phyloP scores from a whole-genome alignment of 257 asterid genomes.

The Solanum habrochaites region DNA sequence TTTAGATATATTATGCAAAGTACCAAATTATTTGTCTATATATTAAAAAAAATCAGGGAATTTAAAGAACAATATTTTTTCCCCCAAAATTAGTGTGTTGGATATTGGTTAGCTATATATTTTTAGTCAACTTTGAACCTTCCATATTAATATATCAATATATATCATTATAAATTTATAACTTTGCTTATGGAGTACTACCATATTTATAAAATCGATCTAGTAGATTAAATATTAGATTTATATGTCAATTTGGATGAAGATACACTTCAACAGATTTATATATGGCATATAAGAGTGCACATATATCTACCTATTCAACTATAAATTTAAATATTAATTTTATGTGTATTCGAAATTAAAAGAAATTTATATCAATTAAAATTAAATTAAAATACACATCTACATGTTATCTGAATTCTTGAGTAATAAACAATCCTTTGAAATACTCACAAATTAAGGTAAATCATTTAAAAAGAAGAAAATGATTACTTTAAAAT shows the following conservation, averaged over 20 bases:
- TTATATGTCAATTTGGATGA: background rate
- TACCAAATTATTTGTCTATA: background rate
- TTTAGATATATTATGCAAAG: background rate
- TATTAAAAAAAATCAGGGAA: background rate
- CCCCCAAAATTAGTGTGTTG: background rate
- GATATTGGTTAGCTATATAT: background rate
- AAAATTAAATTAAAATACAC: too few relatives aligned
- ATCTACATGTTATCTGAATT: too few relatives aligned
- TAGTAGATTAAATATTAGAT: background rate
- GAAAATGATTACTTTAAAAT: background rate
- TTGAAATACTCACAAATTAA: background rate
- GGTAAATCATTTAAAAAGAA: background rate
- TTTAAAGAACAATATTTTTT: background rate
- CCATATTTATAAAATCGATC: background rate
- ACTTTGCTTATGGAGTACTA: background rate
- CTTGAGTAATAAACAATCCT: background rate
- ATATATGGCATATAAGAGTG: too few relatives aligned
- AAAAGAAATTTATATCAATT: too few relatives aligned
- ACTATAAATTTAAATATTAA: background rate
- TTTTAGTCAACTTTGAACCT: background rate
- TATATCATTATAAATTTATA: background rate
- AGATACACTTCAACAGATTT: too few relatives aligned
- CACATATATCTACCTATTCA: background rate
- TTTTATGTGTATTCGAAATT: too few relatives aligned
- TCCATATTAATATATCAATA: background rate